Percentiles rank a stretch among this genome's conserved stretches.
Conservation (phyloP, 2,329 filamentous ascomycete genomes). For the Leptographium flavum region DNA sequence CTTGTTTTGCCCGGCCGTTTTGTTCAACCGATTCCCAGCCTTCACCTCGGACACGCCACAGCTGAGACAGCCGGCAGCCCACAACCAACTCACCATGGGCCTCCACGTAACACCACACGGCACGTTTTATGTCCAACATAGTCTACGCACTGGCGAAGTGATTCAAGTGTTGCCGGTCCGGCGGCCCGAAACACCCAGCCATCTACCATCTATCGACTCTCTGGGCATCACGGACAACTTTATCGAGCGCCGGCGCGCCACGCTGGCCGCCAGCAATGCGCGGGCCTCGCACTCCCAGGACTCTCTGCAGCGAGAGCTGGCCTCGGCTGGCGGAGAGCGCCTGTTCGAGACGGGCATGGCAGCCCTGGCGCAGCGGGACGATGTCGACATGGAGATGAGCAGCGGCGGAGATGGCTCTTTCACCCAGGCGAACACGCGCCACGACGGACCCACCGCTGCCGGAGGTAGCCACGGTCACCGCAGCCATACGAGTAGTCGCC, state of each 20-base stretch:
- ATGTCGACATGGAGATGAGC: background rate
- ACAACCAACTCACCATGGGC: conserved; percentile 4
- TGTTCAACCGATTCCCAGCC: too few species aligned
- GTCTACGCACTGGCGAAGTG: conserved; percentile 10
- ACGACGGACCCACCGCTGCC: too few species aligned
- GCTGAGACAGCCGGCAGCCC: background rate
- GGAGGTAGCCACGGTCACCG: background rate
- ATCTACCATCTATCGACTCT: conserved; percentile 9
- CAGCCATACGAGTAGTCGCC: too few species aligned
- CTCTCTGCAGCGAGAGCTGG: conserved; percentile 9
- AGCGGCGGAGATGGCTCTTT: background rate
- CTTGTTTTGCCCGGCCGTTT: too few species aligned
- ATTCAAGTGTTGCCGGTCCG: conserved; percentile 10
- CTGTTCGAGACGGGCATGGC: conserved; percentile 10
- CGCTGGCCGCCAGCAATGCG: conserved; percentile 6
- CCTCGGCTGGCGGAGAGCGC: conserved; percentile 7
- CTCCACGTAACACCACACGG: conserved; percentile 10
- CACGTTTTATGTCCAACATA: conserved; percentile 10
- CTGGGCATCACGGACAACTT: conserved; percentile 11
- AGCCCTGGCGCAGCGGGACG: conserved; percentile 6
- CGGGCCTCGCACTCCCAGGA: conserved; percentile 7
- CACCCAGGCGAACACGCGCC: too few species aligned
- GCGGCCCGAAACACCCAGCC: conserved; percentile 6
- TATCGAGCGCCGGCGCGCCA: conserved; percentile 10
- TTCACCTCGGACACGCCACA: too few species aligned